A percentile compares a stretch with the other conserved stretches of the same genome.
These are phyloP conservation scores for Lithohypha guttulata DNA, from an alignment of 2,329 filamentous ascomycete genomes.

Conservation along the genomic window DNA sequence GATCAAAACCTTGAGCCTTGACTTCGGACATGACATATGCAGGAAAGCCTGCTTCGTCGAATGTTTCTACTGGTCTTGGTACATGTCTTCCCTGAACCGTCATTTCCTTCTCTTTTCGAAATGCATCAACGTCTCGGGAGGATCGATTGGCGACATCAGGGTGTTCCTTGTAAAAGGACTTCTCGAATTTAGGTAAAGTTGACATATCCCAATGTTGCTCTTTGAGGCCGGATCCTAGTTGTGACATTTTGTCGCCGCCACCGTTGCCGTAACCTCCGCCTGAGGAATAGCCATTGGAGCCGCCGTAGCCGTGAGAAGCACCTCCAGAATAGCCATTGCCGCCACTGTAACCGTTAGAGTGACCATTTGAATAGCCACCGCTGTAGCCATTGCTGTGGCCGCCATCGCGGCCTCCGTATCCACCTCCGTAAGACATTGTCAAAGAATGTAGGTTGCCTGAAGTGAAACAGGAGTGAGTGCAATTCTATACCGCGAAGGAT, in stretches of 20 bases:
- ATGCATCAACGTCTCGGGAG: slow-evolving; percentile 70
- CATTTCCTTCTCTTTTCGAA: slow-evolving; percentile 77
- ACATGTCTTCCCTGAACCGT: slow-evolving; percentile 68
- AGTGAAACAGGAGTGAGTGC: too few species aligned
- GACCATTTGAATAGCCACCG: slow-evolving; percentile 17
- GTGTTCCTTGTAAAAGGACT: slow-evolving; percentile 98
- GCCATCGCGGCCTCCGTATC: slow-evolving; percentile 43
- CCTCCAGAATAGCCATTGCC: slow-evolving; percentile 41
- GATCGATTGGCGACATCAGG: slow-evolving; percentile 65
- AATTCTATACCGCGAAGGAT: too few species aligned
- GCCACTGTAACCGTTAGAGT: slow-evolving; percentile 13
- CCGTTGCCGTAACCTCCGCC: slow-evolving; percentile 42
- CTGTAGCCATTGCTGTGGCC: slow-evolving; percentile 40
- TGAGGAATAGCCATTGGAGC: slow-evolving; percentile 41
- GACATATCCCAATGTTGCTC: slow-evolving; percentile 76
- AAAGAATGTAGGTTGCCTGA: too few species aligned
- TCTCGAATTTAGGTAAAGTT: slow-evolving; percentile 89
- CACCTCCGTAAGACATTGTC: slow-evolving; percentile 60
- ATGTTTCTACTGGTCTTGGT: slow-evolving; percentile 89
- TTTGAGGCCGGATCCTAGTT: slow-evolving; percentile 78
- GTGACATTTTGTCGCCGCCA: slow-evolving; percentile 87
- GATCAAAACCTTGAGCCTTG: slow-evolving; percentile 91
- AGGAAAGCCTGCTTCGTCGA: slow-evolving; percentile 95
- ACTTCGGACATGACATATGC: slow-evolving; percentile 97
- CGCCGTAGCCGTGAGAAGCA: slow-evolving; percentile 34